Base-by-base conservation (phyloP, 164 flowering plant genomes). In the Aristolochia contorta region DNA sequence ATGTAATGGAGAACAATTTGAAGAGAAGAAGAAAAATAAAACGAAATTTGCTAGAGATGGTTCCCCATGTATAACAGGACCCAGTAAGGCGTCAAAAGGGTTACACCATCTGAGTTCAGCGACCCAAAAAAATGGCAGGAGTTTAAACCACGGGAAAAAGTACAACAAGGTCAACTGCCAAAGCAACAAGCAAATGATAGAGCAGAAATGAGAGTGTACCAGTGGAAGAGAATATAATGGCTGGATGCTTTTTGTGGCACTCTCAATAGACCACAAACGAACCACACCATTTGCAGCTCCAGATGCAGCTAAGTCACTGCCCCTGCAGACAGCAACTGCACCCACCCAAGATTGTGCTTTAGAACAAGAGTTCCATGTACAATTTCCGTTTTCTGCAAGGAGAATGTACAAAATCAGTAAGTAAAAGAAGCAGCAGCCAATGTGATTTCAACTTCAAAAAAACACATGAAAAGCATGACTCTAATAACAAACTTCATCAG, bases 231-330 rank as follows among this genome's bases (percentile, higher is more conserved):
- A 76, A 70, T 65, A 79, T 45, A 94, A 74, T 6, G 89, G 84
- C 37, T 53, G 77, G 50, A 91, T 72, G 70, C 72, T 81, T 77
- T 81, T 87, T 16, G 69, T 30, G 33, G 80, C 88, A 74, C 75
- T 81, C 60, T 83, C 84, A 62, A 91, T 64, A 56, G 80, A 76
- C 96, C 96, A 94, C 16, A 94, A 66, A 22, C 91, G 87, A 65
- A 94, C 84, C 46, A 54, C 69, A 51, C 97, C 99, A 80, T 85
- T 87, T 33, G 93, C 99, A 71, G 99, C 97, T 70, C 96, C 99
- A 55, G 99, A 94, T 68, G 96, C 97, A 69, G 84, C 95, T 66
- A 94, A 84, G 79, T 91, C 99, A 75, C 96, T 89, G 63, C 75
- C 74, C 70, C 86, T 76, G 71, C 95, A 91, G 10, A 94, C 81